phyloP scores from a whole-genome alignment of 2,329 filamentous ascomycete genomes.

The Neobulgaria alba region DNA sequence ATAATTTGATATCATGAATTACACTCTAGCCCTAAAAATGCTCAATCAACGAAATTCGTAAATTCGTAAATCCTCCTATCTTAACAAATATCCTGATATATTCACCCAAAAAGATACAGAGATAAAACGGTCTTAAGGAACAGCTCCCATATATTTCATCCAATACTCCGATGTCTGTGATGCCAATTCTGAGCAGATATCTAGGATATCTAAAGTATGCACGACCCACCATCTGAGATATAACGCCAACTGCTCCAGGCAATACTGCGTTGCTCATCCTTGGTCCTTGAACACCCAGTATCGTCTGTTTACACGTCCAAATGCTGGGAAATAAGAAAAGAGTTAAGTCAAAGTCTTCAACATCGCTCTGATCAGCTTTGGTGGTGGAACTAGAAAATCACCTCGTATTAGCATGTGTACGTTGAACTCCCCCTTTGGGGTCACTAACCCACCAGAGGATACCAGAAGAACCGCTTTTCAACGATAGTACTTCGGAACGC shows the following conservation, averaged over 20 bases:
- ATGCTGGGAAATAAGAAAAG: neutral
- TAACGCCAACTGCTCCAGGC: too few species aligned
- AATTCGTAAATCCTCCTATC: too few species aligned
- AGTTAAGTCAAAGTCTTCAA: slow-evolving; percentile 58
- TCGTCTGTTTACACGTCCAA: neutral
- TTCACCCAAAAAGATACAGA: too few species aligned
- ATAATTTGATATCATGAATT: too few species aligned
- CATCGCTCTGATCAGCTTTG: slow-evolving; percentile 59
- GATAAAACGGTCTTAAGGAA: too few species aligned
- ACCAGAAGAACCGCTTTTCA: slow-evolving; percentile 29
- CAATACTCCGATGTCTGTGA: neutral
- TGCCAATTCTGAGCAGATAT: neutral
- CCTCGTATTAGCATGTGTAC: slow-evolving; percentile 17
- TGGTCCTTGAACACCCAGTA: neutral
- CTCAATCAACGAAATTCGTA: too few species aligned
- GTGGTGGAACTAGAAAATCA: slow-evolving; percentile 48
- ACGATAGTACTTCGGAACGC: slow-evolving; percentile 58
- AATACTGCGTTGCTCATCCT: neutral
- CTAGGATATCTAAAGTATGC: neutral
- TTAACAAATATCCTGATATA: too few species aligned
- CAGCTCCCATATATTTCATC: neutral
- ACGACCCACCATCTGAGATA: too few species aligned
- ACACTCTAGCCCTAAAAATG: too few species aligned
- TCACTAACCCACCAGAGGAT: slow-evolving; percentile 22
- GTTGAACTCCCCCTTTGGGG: slow-evolving; percentile 10